These are phyloP conservation scores for Microbotryum saponariae DNA, from an alignment of 1,284 basidiomycete genomes.

Conservation along the genomic window DNA sequence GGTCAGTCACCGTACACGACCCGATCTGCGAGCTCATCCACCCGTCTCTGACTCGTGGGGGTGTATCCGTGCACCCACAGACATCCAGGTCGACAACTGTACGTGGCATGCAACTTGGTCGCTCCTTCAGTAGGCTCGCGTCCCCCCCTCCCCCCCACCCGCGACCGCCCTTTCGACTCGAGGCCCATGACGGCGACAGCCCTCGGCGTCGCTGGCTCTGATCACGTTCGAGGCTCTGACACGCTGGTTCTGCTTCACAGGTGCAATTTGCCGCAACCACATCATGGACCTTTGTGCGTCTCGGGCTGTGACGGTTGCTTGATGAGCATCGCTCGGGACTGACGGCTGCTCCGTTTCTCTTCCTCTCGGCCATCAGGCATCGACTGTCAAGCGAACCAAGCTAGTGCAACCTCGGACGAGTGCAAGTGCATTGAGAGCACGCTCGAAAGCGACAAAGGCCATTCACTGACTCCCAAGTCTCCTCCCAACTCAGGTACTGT, in stretches of 20 bases:
- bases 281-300: conserved; percentile 94
- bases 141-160: not conserved
- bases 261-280: conserved; percentile 67
- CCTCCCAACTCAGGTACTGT: conserved; percentile 53
- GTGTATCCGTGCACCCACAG: conserved; percentile 36
- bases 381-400: conserved; percentile 98
- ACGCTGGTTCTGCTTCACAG: no score
- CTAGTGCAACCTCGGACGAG: conserved; percentile 89
- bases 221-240: no score
- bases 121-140: not conserved
- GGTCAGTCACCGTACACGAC: conserved; percentile 49
- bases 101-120: conserved; percentile 31
- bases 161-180: not conserved
- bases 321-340: conserved; percentile 4
- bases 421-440: conserved; percentile 45
- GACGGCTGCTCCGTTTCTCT: conserved; percentile 11
- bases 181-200: not conserved
- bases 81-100: conserved; percentile 89
- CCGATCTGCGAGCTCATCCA: no score
- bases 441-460: not conserved
- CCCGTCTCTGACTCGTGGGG: not conserved
- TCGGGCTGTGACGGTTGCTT: not conserved
- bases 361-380: conserved; percentile 58
- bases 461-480: not conserved
- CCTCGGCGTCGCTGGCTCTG: no score